Percentiles rank a stretch among this genome's conserved stretches.
Evolutionary conservation across 2,329 filamentous ascomycete species (phyloP).

Genomic region (Microdochium nivale): DNA sequence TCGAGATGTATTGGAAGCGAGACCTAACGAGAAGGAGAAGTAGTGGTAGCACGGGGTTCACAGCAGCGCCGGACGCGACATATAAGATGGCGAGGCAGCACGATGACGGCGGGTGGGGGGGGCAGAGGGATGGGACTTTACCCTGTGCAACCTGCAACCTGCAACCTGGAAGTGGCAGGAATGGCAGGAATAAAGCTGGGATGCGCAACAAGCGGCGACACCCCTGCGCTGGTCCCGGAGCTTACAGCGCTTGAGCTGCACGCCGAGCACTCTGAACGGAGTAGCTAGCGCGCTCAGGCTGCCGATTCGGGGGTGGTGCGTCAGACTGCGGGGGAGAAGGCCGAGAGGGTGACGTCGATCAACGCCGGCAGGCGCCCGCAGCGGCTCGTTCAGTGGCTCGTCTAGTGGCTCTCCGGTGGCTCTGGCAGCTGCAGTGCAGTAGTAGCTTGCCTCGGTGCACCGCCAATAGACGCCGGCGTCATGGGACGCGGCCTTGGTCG

Average conservation of each 20-base stretch:
- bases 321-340: background rate
- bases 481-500: too few species aligned
- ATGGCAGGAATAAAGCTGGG: too few species aligned
- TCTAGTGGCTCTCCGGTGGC: background rate
- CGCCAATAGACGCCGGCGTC: too few species aligned
- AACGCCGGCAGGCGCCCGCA: background rate
- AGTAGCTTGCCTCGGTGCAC: too few species aligned
- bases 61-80: background rate
- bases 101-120: background rate
- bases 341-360: background rate
- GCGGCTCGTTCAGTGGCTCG: background rate
- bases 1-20: background rate
- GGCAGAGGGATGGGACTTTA: background rate
- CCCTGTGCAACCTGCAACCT: too few species aligned
- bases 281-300: background rate
- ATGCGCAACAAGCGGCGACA: background rate
- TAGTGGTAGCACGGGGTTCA: background rate
- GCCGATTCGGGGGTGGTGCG: background rate
- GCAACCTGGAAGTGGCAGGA: too few species aligned
- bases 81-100: background rate
- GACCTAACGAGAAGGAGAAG: background rate
- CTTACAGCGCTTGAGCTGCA: too few species aligned
- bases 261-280: too few species aligned
- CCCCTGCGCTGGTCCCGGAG: background rate
- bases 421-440: background rate